Base-by-base conservation (phyloP, 148 eudicot genomes). In the Rhododendron mucronatum region DNA sequence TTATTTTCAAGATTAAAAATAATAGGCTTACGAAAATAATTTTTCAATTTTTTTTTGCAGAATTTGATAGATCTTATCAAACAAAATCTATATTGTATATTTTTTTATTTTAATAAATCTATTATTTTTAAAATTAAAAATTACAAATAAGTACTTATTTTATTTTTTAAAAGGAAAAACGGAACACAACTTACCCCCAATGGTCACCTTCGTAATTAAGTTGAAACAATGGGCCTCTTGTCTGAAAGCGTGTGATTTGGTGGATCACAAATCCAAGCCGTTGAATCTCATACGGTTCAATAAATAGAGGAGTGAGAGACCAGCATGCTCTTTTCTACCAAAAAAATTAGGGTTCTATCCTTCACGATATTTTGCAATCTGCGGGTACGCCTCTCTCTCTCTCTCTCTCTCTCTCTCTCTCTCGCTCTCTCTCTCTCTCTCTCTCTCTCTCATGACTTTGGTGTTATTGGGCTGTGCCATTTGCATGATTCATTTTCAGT, bases 291-390 rank as follows among this genome's bases (percentile, higher is more conserved):
- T 63, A 63, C 71, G 11, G 71, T 26, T 7, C 73, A 26, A 65
- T 65, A 65, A 65, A 10, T n/a, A 65, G 33, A 26, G 14, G 13
- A 8, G 73, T 10, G 28, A 61, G 67, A 20, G 5, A 21, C 26
- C 20, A 7, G 9, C 11, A 1, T 4, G 3, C 73, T 14, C 33
- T 10, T 2, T 8, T 26, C 30, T 33, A 65, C 30, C 5, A 71
- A 82, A n/a, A n/a, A n/a, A n/a, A 85, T 83, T 89, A 87, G 91
- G 91, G 89, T 89, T 87, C 88, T 84, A 59, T 59, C 35, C 75
- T 59, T 61, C 73, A 8, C 28, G 33, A 20, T 3, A 53, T 23
- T 23, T 61, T 18, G 53, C 74, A 41, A 44, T 47, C 82, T 21
- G 2, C 74, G 7, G 84, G 84, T 82, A 4, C 84, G 57, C n/a